These are phyloP conservation scores for Talaromyces verruculosus DNA, from an alignment of 2,329 filamentous ascomycete species.

Conservation along the genomic window DNA sequence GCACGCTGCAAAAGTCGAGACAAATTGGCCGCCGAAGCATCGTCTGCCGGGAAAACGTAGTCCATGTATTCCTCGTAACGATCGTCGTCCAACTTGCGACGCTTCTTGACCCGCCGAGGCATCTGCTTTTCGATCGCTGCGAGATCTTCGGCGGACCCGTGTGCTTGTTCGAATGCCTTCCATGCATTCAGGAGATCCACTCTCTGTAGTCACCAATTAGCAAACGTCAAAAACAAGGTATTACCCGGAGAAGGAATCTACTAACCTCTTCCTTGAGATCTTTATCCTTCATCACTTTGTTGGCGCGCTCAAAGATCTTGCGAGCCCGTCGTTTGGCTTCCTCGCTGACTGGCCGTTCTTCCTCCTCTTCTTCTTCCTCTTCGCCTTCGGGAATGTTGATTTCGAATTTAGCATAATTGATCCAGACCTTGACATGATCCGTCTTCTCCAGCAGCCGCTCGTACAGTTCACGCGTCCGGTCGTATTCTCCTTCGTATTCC, in stretches of 20 bases:
- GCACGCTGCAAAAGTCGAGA: slow-evolving; percentile 82
- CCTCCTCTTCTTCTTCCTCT: slow-evolving; percentile 60
- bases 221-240: slow-evolving; percentile 3
- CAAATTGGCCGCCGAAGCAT: slow-evolving; percentile 79
- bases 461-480: slow-evolving; percentile 76
- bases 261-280: slow-evolving; percentile 82
- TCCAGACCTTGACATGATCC: slow-evolving; percentile 99
- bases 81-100: slow-evolving; percentile 87
- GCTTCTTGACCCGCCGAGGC: slow-evolving; percentile 89
- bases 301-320: slow-evolving; percentile 78
- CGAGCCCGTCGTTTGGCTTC: slow-evolving; percentile 80
- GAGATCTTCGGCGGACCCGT: slow-evolving; percentile 72
- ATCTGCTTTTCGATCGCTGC: slow-evolving; percentile 88
- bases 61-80: slow-evolving; percentile 96
- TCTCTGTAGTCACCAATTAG: slow-evolving; percentile 53
- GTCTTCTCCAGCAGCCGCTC: slow-evolving; percentile 90
- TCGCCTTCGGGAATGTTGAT: slow-evolving; percentile 81
- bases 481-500: slow-evolving; percentile 90
- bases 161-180: slow-evolving; percentile 85
- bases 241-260: slow-evolving; percentile 18
- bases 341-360: slow-evolving; percentile 68
- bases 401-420: slow-evolving; percentile 97
- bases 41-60: slow-evolving; percentile 95
- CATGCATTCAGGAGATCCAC: slow-evolving; percentile 88
- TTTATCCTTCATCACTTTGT: slow-evolving; percentile 83